These are phyloP conservation scores for Pythium pyrilobum DNA, from an alignment of 352 stramenopile genomes.

Conservation along the genomic window DNA sequence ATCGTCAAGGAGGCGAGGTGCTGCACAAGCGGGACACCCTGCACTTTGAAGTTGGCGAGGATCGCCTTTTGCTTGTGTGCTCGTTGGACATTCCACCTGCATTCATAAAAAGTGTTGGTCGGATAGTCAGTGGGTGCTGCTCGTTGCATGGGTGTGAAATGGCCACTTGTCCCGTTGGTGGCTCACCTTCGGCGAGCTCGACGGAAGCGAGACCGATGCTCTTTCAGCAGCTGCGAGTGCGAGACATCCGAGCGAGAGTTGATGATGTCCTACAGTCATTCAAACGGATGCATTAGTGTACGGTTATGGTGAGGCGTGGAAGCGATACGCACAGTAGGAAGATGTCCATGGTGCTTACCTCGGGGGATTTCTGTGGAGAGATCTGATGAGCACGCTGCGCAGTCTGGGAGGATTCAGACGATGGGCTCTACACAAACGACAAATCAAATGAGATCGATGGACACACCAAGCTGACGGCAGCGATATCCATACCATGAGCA, in stretches of 20 bases:
- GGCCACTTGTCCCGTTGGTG: too few species aligned
- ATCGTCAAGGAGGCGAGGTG: constrained; percentile 28
- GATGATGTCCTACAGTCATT: constrained; percentile 41
- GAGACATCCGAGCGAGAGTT: constrained; percentile 60
- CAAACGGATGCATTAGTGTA: neutral
- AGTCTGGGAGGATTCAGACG: constrained; percentile 5
- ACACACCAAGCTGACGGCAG: neutral
- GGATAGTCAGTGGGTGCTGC: neutral
- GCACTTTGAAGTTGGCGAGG: constrained; percentile 48
- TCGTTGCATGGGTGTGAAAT: neutral
- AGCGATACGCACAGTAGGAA: neutral
- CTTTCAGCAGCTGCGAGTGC: constrained; percentile 54
- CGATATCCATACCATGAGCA: constrained; percentile 8
- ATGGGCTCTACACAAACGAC: neutral
- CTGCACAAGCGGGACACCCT: constrained; percentile 61
- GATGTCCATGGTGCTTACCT: too few species aligned
- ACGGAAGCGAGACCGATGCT: constrained; percentile 60
- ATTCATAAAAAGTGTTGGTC: neutral
- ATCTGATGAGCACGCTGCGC: neutral
- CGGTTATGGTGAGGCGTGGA: too few species aligned
- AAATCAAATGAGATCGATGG: neutral
- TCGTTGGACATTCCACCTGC: constrained; percentile 49
- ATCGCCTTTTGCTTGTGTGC: constrained; percentile 48
- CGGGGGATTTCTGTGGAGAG: neutral
- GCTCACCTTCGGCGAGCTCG: constrained; percentile 43